These are phyloP conservation scores for Tilletia caries DNA, from an alignment of 1,284 basidiomycete species.

Conservation along the genomic window DNA sequence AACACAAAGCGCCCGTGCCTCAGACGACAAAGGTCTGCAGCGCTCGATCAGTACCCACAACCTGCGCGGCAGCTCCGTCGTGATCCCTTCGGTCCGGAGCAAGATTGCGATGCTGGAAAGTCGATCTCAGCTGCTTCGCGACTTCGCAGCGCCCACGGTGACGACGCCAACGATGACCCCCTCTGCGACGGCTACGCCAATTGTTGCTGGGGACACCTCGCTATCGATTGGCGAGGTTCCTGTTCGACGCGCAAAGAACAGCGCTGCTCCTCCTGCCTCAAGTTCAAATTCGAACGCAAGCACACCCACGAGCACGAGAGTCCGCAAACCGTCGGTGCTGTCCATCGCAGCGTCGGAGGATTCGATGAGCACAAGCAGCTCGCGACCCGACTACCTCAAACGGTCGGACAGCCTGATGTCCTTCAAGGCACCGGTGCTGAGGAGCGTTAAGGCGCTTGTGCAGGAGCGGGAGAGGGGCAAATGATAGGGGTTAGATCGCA, in stretches of 20 bases:
- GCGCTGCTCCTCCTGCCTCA: constrained; percentile 15
- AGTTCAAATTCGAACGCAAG: constrained; percentile 20
- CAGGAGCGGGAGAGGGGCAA: constrained; percentile 5
- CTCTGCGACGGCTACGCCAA: neutral
- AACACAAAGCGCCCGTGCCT: neutral
- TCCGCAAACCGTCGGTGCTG: constrained; percentile 24
- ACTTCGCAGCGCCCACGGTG: neutral
- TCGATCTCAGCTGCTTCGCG: constrained; percentile 15
- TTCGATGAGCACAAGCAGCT: constrained; percentile 7
- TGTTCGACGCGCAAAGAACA: neutral
- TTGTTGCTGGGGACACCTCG: neutral
- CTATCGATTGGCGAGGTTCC: neutral
- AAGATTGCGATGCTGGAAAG: constrained; percentile 47
- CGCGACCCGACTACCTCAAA: constrained; percentile 33
- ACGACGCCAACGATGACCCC: neutral
- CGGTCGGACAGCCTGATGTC: constrained; percentile 15
- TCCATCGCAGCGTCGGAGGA: constrained; percentile 25
- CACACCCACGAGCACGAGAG: neutral
- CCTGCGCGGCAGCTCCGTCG: constrained; percentile 28
- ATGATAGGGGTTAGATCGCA: too few relatives aligned
- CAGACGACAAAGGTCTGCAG: neutral
- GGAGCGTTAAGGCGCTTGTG: constrained; percentile 12
- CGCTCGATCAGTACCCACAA: constrained; percentile 26
- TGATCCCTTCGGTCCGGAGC: constrained; percentile 45
- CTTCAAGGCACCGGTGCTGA: constrained; percentile 36